Evolutionary conservation across 1,139 yeast genomes (phyloP).

Genomic region (Scheffersomyces cryptocercus): DNA sequence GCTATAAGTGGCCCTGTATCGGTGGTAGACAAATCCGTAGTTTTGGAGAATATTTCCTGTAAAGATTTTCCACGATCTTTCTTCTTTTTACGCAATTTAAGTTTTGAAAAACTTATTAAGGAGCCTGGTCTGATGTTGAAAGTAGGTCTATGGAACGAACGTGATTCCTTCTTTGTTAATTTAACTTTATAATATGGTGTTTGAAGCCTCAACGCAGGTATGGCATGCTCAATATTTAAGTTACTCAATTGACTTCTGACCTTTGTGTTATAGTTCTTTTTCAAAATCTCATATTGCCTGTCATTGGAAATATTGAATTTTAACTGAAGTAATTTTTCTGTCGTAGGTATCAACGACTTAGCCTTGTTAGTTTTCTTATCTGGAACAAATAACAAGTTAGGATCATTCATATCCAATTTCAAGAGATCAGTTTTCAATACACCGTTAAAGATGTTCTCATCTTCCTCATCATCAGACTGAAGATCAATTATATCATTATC

Average conservation of each 20-base stretch:
- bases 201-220: slow-evolving; percentile 85
- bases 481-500: slow-evolving; percentile 16
- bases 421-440: slow-evolving; percentile 47
- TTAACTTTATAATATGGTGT: slow-evolving; percentile 89
- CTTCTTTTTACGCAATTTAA: slow-evolving; percentile 82
- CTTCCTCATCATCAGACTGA: slow-evolving; percentile 52
- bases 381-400: slow-evolving; percentile 67
- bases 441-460: slow-evolving; percentile 81
- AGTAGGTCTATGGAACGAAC: slow-evolving; percentile 79
- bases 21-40: slow-evolving; percentile 78
- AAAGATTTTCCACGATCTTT: slow-evolving; percentile 84
- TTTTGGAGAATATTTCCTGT: slow-evolving; percentile 66
- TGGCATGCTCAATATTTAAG: slow-evolving; percentile 85
- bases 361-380: slow-evolving; percentile 26
- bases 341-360: slow-evolving; percentile 47
- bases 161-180: slow-evolving; percentile 64
- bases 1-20: slow-evolving; percentile 79
- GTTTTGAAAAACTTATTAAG: slow-evolving; percentile 69
- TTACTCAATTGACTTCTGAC: slow-evolving; percentile 93
- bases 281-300: slow-evolving; percentile 75
- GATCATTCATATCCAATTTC: slow-evolving; percentile 84
- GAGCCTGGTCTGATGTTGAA: slow-evolving; percentile 81
- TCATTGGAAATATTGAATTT: slow-evolving; percentile 89
- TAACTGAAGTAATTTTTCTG: slow-evolving; percentile 47
- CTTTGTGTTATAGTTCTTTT: slow-evolving; percentile 85